Conservation (phyloP, 2,329 filamentous ascomycete genomes). For the Sphaerostilbella broomeana region DNA sequence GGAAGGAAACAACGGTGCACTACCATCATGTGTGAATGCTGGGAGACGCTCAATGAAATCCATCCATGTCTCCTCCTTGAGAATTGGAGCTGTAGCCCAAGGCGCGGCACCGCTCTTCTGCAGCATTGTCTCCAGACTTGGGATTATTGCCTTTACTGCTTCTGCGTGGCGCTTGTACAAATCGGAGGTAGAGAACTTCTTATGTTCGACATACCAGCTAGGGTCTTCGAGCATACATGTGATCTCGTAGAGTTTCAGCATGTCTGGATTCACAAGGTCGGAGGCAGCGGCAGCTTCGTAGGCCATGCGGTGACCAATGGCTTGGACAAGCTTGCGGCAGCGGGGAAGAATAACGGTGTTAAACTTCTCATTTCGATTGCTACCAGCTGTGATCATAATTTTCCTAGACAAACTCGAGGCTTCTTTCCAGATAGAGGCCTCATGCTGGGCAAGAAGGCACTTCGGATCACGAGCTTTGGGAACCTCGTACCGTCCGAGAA, state of each 20-base stretch:
- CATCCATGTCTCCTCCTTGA: background rate
- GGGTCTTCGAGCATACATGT: conserved; percentile 13
- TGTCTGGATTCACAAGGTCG: background rate
- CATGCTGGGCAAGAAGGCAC: conserved; percentile 19
- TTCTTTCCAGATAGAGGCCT: conserved; percentile 20
- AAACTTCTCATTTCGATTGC: conserved; percentile 16
- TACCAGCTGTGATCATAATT: conserved; percentile 1
- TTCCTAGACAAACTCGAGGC: conserved; percentile 12
- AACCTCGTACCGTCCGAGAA: conserved; percentile 19
- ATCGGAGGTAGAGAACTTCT: background rate
- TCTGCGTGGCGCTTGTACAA: background rate
- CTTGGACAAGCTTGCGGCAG: conserved; percentile 19
- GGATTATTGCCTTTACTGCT: background rate
- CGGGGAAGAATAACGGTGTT: conserved; percentile 21
- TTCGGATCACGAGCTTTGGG: conserved; percentile 14
- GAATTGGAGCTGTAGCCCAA: background rate
- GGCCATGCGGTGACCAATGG: conserved; percentile 24
- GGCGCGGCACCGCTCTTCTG: background rate
- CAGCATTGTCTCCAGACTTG: background rate
- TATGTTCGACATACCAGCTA: conserved; percentile 14
- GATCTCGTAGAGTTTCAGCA: conserved; percentile 13
- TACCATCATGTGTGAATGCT: too few species aligned
- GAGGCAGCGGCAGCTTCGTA: conserved; percentile 20
- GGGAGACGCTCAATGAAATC: background rate
- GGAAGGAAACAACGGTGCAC: too few species aligned